Evolutionary conservation across 163 green algal genomes (phyloP), one percentile per base, ranked within the genome.

Genomic region (Coccomyxa subellipsoidea): DNA sequence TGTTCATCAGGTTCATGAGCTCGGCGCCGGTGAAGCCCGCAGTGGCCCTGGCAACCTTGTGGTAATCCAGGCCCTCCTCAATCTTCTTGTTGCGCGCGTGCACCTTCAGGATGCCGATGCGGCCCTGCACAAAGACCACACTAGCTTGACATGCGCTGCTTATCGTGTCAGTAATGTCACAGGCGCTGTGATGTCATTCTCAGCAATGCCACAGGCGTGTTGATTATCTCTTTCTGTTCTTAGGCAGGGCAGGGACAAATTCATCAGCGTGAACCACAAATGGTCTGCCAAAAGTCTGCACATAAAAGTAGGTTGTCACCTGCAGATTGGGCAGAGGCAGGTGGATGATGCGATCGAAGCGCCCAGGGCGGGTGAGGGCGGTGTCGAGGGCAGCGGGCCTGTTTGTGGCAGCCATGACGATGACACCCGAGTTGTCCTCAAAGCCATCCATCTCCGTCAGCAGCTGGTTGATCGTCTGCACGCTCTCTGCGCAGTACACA

Each of bases 391-490:
- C 92, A 6, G 91, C 91, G 3, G 97, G 96, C 21, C 96, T 86
- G 93, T 99, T 99, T 82, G 96, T 99, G 38, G 97, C 96, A 1
- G 95, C 96, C 80, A 99, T 93, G 21, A 99, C 93, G 38, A 99
- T 94, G 32, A 99, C 91, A 21, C 96, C 96, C 7, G 92, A 93
- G 92, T 99, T 99, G 91, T 98, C 95, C 88, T 98, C 94, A 89
- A 99, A 99, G 23, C 97, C 97, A 85, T 99, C 96, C 95, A 99
- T 98, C 91, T 99, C 95, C 79, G 96, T 89, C 78, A 91, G 83
- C 82, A 92, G 87, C 81, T 88, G 72, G 27, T 87, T 85, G 77
- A 85, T 85, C 29, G 84, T 85, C 69, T 95, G 91, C 80, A 96
- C 93, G 15, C 89, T 89, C 80, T 95, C 92, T 85, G 81, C 72